These are phyloP conservation scores for Hydnomerulius pinastri DNA, from an alignment of 768 basidiomycete species.

Conservation along the genomic window DNA sequence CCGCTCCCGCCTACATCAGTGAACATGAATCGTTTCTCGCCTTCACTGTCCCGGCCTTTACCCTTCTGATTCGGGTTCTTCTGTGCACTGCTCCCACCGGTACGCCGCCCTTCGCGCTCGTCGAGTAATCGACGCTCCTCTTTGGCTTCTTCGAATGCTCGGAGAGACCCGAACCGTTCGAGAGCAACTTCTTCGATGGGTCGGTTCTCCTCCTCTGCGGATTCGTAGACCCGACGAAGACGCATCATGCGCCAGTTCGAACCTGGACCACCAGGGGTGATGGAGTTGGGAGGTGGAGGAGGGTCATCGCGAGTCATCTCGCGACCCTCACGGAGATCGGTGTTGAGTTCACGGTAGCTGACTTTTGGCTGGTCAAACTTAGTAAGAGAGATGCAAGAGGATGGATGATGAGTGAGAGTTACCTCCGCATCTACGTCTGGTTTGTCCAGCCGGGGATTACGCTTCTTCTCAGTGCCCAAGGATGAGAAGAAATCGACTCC, in stretches of 20 bases:
- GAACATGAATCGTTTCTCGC: conserved; percentile 67
- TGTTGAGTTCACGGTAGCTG: conserved; percentile 65
- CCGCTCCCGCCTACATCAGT: conserved; percentile 63
- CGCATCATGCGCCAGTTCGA: conserved; percentile 99
- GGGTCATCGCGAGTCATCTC: conserved; percentile 40
- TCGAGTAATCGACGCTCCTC: conserved; percentile 87
- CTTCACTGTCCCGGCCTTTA: conserved; percentile 38
- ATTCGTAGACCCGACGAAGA: conserved; percentile 84
- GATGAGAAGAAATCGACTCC: conserved; percentile 88
- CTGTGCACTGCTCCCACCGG: conserved; percentile 25
- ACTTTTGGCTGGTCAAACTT: conserved; percentile 67
- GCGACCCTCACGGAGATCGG: conserved; percentile 49
- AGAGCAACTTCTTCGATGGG: conserved; percentile 77
- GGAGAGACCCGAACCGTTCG: conserved; percentile 84
- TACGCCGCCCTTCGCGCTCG: conserved; percentile 69
- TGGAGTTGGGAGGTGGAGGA: conserved; percentile 45
- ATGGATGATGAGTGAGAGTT: conserved; percentile 14
- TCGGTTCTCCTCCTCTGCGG: conserved; percentile 80
- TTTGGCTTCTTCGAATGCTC: conserved; percentile 86
- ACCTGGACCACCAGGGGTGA: conserved; percentile 85
- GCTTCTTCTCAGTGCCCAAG: conserved; percentile 80
- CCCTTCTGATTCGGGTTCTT: conserved; percentile 38
- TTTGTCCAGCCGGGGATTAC: conserved; percentile 56
- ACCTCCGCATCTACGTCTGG: conserved; percentile 80
- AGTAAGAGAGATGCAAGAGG: too few species aligned